Base-by-base conservation (phyloP, 202 grass and related monocot genomes). In the Eragrostis tef region DNA sequence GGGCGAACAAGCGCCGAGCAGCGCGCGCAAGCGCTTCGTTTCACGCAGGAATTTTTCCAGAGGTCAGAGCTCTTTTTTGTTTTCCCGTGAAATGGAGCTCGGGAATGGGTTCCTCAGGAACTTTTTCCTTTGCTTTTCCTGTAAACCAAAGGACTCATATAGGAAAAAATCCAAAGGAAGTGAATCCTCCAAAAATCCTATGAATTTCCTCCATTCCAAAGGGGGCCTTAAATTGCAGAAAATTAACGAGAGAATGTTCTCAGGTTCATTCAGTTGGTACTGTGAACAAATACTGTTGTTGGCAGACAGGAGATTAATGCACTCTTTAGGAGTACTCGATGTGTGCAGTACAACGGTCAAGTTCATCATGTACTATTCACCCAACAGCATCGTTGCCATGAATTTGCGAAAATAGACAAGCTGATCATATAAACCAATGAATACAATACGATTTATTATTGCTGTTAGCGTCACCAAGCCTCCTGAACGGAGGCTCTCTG, bases 401-500 rank as follows among this genome's bases (percentile, higher is more conserved):
- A 43, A 27, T 47, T 42, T 16, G 34, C 34, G 7, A 49, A 64
- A 36, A 60, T 68, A 7, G 65, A 57, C 1, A 42, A 13, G 9
- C 0, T 51, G 22, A 79, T 67, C 20, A 80, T 56, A 68, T 67
- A 3, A 86, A 83, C 2, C 24, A 83, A 83, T 71, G 62, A 80
- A 90, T 86, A 62, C 46, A 79, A 16, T 70, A 70, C 44, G 13
- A 62, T 82, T 73, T 64, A 47, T 87, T 83, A 44, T 87, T 75
- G 43, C 54, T 58, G 45, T 62, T 72, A 60, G 26, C 67, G 69
- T 29, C 34, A 77, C 27, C 44, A 74, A 86, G 83, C 87, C 88
- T 89, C 79, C 51, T 78, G n/a, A 86, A 12, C 29, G 9, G 64
- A 70, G 79, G 83, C 73, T 83, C 68, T 60, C 52, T 54, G 87